A percentile compares a stretch with the other conserved stretches of the same genome.
phyloP scores from a whole-genome alignment of 768 basidiomycete genomes.

The Rubroboletus satanas region DNA sequence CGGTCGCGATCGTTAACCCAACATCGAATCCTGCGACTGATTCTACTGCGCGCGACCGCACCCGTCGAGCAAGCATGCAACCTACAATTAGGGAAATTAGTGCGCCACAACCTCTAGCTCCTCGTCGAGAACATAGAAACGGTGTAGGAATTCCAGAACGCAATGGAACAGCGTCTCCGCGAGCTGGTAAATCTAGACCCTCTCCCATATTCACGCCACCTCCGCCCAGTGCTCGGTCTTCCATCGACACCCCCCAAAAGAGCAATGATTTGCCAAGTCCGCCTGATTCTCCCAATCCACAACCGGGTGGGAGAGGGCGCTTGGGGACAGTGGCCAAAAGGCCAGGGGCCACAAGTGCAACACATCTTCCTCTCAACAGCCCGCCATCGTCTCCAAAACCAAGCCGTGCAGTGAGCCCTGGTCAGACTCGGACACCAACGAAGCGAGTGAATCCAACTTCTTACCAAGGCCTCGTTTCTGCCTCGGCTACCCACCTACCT shows the following conservation, averaged over 20 bases:
- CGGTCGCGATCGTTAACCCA: constrained; percentile 44
- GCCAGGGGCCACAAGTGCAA: constrained; percentile 37
- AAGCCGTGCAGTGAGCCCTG: constrained; percentile 39
- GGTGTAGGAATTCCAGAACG: constrained; percentile 22
- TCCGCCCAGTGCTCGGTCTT: constrained; percentile 25
- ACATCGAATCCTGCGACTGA: constrained; percentile 44
- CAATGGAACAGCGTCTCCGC: constrained; percentile 30
- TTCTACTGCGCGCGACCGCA: constrained; percentile 46
- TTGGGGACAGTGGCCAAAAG: constrained; percentile 34
- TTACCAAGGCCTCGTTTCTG: constrained; percentile 41
- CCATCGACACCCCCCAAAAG: constrained; percentile 36
- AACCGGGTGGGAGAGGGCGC: constrained; percentile 35
- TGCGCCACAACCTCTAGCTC: constrained; percentile 34
- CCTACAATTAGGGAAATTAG: constrained; percentile 38
- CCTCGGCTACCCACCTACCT: constrained; percentile 52
- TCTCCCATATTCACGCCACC: constrained; percentile 30
- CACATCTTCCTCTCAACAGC: constrained; percentile 39
- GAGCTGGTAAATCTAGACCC: constrained; percentile 32
- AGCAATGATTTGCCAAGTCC: constrained; percentile 41
- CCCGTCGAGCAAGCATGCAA: constrained; percentile 39
- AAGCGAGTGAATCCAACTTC: constrained; percentile 41
- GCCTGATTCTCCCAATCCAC: constrained; percentile 48
- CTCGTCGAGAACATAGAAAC: constrained; percentile 31
- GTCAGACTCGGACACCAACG: constrained; percentile 40
- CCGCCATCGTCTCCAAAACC: constrained; percentile 39